phyloP scores from a whole-genome alignment of 2,329 filamentous ascomycete species.

The Neonectria hederae region DNA sequence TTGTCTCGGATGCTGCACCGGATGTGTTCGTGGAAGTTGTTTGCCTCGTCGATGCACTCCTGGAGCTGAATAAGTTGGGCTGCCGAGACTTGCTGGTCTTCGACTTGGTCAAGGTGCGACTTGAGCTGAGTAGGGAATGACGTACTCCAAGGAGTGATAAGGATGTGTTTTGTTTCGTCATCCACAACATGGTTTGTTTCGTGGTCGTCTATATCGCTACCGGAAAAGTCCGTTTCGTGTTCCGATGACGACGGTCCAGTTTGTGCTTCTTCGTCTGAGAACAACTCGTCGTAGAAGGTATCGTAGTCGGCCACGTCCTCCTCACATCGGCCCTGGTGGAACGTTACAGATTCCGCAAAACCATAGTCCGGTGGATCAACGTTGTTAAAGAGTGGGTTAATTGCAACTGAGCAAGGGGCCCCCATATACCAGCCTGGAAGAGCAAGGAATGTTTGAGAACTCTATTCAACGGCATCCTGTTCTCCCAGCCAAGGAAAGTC shows the following conservation, averaged over 20 bases:
- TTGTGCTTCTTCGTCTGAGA: neutral
- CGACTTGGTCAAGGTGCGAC: neutral
- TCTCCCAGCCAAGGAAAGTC: conserved; percentile 14
- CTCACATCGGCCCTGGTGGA: neutral
- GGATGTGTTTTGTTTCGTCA: neutral
- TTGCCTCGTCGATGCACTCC: conserved; percentile 18
- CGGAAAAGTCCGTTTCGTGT: neutral
- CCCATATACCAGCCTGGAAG: neutral
- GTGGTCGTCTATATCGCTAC: neutral
- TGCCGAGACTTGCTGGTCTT: conserved; percentile 2
- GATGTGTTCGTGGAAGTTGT: conserved; percentile 16
- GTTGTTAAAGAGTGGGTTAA: neutral
- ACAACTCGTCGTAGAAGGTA: neutral
- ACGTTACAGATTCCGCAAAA: neutral
- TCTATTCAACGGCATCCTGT: neutral
- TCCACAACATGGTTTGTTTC: neutral
- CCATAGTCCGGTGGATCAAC: too few relatives aligned
- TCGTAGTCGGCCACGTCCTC: neutral
- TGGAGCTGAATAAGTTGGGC: conserved; percentile 21
- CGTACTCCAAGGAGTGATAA: neutral
- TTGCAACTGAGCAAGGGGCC: neutral
- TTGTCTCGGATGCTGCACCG: conserved; percentile 3
- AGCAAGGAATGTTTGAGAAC: neutral
- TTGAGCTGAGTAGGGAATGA: conserved; percentile 1
- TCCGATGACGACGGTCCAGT: neutral